phyloP scores from a whole-genome alignment of 2,329 filamentous ascomycete genomes.

The Sarocladium kiliense region DNA sequence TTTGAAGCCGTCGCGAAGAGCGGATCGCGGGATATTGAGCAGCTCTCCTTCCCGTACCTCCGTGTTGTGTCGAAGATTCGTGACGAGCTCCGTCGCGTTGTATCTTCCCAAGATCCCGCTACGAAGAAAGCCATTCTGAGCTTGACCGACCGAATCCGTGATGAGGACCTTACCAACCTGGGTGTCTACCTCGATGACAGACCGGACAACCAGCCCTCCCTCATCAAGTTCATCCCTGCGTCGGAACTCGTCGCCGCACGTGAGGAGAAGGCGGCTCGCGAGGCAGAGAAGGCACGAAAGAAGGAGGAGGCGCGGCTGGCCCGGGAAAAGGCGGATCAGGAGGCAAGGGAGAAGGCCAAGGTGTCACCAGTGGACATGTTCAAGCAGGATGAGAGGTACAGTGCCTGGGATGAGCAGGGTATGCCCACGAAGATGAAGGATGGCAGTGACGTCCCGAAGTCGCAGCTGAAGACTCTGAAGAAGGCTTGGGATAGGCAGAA shows the following conservation, averaged over 20 bases:
- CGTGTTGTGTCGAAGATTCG: conserved; percentile 51
- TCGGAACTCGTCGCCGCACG: conserved; percentile 52
- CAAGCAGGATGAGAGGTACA: conserved; percentile 54
- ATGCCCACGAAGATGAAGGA: conserved; percentile 72
- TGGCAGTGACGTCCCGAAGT: conserved; percentile 78
- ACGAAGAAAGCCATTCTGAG: conserved; percentile 67
- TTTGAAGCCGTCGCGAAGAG: conserved; percentile 38
- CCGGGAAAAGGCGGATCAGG: conserved; percentile 43
- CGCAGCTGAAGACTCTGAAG: conserved; percentile 70
- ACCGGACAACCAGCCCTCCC: conserved; percentile 57
- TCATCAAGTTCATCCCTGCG: conserved; percentile 63
- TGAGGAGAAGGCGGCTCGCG: conserved; percentile 54
- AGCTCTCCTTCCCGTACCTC: conserved; percentile 50
- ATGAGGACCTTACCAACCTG: conserved; percentile 73
- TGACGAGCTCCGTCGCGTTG: conserved; percentile 56
- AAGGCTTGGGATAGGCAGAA: conserved; percentile 92
- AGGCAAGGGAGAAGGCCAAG: conserved; percentile 55
- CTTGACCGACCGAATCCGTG: conserved; percentile 75
- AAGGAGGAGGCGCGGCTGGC: conserved; percentile 51
- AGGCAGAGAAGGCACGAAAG: conserved; percentile 53
- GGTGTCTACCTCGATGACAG: conserved; percentile 88
- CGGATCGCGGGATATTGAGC: conserved; percentile 46
- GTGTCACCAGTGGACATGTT: conserved; percentile 52
- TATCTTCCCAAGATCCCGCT: conserved; percentile 37
- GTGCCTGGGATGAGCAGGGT: conserved; percentile 78